Conservation (phyloP, 2,329 filamentous ascomycete genomes). For the Aspergillus aculeatus region DNA sequence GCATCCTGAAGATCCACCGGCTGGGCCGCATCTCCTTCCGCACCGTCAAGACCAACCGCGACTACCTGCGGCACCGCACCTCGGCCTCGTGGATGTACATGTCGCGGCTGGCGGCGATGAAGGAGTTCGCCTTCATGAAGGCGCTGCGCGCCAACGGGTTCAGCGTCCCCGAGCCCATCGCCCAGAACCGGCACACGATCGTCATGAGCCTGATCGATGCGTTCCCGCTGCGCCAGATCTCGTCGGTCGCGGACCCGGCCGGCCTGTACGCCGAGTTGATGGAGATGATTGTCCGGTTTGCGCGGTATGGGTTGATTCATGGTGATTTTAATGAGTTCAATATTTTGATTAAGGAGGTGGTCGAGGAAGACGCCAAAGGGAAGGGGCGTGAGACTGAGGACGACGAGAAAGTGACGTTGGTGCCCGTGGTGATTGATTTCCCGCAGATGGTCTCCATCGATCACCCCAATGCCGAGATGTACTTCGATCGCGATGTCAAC, state of each 20-base stretch:
- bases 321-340: constrained; percentile 99
- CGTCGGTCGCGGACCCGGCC: constrained; percentile 77
- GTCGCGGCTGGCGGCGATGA: constrained; percentile 85
- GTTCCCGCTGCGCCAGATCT: constrained; percentile 85
- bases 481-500: constrained; percentile 93
- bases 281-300: constrained; percentile 76
- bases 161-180: constrained; percentile 81
- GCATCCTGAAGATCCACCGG: constrained; percentile 92
- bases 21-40: constrained; percentile 95
- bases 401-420: constrained; percentile 54
- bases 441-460: constrained; percentile 97
- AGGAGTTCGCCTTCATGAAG: constrained; percentile 93
- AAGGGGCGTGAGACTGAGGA: constrained; percentile 35
- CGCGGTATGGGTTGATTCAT: constrained; percentile 86
- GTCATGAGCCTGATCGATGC: constrained; percentile 94
- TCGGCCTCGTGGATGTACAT: constrained; percentile 98
- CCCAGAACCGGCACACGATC: constrained; percentile 90
- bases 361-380: constrained; percentile 42
- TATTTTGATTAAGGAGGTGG: constrained; percentile 78
- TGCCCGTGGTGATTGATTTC: constrained; percentile 91
- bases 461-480: constrained; percentile 90
- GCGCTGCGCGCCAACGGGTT: constrained; percentile 81
- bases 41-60: constrained; percentile 90
- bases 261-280: constrained; percentile 90
- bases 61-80: constrained; percentile 81